Percentiles rank a stretch among this genome's conserved stretches.
Evolutionary conservation across 768 basidiomycete species (phyloP).

Genomic region (Leccinum broughii): DNA sequence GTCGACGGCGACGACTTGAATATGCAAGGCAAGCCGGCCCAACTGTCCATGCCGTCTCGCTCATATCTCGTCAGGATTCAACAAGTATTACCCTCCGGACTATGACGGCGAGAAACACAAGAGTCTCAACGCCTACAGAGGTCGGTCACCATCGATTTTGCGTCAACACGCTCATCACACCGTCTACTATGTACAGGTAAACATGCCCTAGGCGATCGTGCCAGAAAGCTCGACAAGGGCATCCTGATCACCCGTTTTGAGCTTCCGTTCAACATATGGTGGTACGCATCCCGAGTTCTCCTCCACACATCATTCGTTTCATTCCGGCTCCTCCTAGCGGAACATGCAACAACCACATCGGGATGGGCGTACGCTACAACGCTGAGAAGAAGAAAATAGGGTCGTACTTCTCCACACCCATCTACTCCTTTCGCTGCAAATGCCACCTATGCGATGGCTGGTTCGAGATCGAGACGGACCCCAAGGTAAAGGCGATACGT

Average conservation of each 20-base stretch:
- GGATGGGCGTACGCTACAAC: constrained; percentile 99
- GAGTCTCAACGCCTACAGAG: constrained; percentile 72
- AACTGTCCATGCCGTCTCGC: neutral
- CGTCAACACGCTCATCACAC: too few species aligned
- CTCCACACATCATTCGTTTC: neutral
- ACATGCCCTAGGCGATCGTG: constrained; percentile 91
- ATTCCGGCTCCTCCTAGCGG: constrained; percentile 48
- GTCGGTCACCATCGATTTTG: constrained; percentile 33
- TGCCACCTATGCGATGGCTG: constrained; percentile 95
- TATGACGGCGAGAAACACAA: constrained; percentile 70
- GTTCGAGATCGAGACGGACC: constrained; percentile 98
- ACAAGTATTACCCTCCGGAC: constrained; percentile 80
- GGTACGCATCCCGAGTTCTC: constrained; percentile 51
- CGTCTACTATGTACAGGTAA: constrained; percentile 56
- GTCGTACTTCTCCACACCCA: constrained; percentile 91
- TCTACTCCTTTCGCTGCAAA: constrained; percentile 95
- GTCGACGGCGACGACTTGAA: neutral
- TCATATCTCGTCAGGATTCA: constrained; percentile 51
- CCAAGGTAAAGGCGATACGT: constrained; percentile 59
- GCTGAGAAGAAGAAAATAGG: constrained; percentile 99
- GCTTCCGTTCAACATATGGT: constrained; percentile 95
- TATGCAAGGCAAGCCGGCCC: constrained; percentile 44
- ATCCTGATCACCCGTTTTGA: constrained; percentile 96
- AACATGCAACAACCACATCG: constrained; percentile 94
- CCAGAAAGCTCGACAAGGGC: constrained; percentile 94